Percentiles rank a stretch among this genome's conserved stretches.
These are phyloP conservation scores for Aspergillus mulundensis DNA, from an alignment of 495 filamentous ascomycete genomes.

Conservation along the genomic window DNA sequence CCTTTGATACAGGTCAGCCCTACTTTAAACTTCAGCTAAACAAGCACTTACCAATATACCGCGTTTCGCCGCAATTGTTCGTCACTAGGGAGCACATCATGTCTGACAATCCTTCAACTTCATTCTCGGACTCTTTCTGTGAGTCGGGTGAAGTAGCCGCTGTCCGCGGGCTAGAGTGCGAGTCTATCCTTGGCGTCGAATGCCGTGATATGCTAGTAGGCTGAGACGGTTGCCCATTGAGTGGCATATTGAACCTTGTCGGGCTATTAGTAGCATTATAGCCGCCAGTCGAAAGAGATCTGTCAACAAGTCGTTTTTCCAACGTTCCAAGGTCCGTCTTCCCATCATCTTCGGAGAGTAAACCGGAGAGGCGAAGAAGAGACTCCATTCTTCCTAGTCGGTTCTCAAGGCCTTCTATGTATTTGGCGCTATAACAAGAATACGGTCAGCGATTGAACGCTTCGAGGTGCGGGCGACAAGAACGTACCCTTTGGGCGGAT, in stretches of 20 bases:
- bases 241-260: slow-evolving; percentile 25
- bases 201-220: slow-evolving; percentile 33
- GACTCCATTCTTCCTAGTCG: slow-evolving; percentile 91
- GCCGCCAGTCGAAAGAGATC: slow-evolving; percentile 37
- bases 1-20: slow-evolving; percentile 48
- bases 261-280: slow-evolving; percentile 35
- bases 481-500: slow-evolving; percentile 89
- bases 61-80: slow-evolving; percentile 90
- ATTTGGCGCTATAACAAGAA: slow-evolving; percentile 68
- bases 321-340: slow-evolving; percentile 84
- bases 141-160: slow-evolving; percentile 58
- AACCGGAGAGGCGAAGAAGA: slow-evolving; percentile 77
- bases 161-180: slow-evolving; percentile 54
- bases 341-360: slow-evolving; percentile 82
- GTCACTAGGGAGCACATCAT: slow-evolving; percentile 99
- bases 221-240: slow-evolving; percentile 23
- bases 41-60: slow-evolving; percentile 77
- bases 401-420: slow-evolving; percentile 97
- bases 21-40: background rate
- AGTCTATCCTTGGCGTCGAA: slow-evolving; percentile 47
- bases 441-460: slow-evolving; percentile 17
- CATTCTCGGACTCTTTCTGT: slow-evolving; percentile 56
- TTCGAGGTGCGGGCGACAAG: background rate
- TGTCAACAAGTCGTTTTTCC: slow-evolving; percentile 76
- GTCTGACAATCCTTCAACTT: slow-evolving; percentile 88